A percentile compares a stretch with the other conserved stretches of the same genome.
These are phyloP conservation scores for Cicer arietinum DNA, from an alignment of 306 rosid species.

Conservation along the genomic window DNA sequence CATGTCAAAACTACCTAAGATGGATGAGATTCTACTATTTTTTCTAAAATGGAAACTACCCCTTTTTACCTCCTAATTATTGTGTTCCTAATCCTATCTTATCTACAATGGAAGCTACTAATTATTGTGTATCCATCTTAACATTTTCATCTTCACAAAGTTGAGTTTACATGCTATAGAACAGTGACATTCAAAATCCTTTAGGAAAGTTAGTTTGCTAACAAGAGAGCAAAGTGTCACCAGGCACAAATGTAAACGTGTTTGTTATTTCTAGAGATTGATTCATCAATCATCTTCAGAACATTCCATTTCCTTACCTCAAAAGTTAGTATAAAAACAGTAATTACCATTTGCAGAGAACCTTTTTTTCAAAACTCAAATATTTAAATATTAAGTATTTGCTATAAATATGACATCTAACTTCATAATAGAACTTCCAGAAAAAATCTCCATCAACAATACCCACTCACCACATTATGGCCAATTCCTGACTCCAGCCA, in stretches of 20 bases:
- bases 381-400: background rate
- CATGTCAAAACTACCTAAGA: background rate
- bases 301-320: slow-evolving; percentile 22
- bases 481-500: slow-evolving; percentile 7
- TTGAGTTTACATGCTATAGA: background rate
- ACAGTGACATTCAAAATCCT: slow-evolving; percentile 37
- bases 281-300: slow-evolving; percentile 27
- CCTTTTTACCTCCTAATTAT: background rate
- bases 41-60: background rate
- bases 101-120: background rate
- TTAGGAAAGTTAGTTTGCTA: background rate
- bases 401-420: slow-evolving; percentile 10
- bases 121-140: background rate
- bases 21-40: background rate
- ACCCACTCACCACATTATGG: slow-evolving; percentile 16
- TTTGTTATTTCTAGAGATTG: slow-evolving; percentile 22
- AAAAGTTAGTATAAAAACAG: slow-evolving; percentile 5
- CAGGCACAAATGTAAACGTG: background rate
- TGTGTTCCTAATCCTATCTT: background rate
- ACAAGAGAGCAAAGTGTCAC: slow-evolving; percentile 15
- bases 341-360: background rate
- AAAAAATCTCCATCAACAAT: slow-evolving; percentile 15
- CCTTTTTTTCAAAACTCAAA: background rate
- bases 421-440: slow-evolving; percentile 12
- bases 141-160: background rate